Base-by-base conservation (phyloP, 805 yeast genomes). In the Schwanniomyces polymorphus region DNA sequence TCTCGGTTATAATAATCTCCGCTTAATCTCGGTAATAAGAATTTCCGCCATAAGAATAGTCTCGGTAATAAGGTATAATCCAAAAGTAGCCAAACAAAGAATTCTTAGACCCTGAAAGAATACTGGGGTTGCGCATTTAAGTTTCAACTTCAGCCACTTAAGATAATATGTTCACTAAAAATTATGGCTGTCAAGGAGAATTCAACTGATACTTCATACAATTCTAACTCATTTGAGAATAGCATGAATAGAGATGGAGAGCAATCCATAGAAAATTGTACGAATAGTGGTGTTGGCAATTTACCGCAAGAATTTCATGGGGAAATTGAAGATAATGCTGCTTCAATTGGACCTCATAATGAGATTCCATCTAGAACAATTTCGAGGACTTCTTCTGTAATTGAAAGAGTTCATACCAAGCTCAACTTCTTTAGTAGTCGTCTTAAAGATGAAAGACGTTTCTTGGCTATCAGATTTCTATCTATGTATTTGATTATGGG, bases 361-460 rank as follows among this genome's bases (percentile, higher is more conserved):
- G 25, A 18, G 6, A 21, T 37, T 11, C 39, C 18, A 18, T 7
- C 23, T 26, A 26, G n/a, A 14, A 9, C 41, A 6, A 25, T 38
- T 25, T 38, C 41, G 12, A 38, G 41, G 26, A 9, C 21, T 5
- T 16, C 38, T n/a, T 44, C 47, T 6, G 12, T 39, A 3, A 29
- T 65, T 17, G 55, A 61, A 44, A 49, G 66, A 27, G 56, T 67
- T 10, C 69, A 59, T 35, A 44, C 68, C 2, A 55, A 53, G 10
- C 42, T 58, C 17, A 68, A 75, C 2, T 70, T 72, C 43, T 70
- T 71, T 57, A 61, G 61, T 49, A 56, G 57, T 2, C 55, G 50
- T 5, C 53, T 70, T 16, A 43, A 46, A n/a, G 18, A 39, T 4
- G 49, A 63, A 27, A 55, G 75, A 45, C 43, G 38, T 28, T 8